phyloP scores from a whole-genome alignment of 176 grass and related monocot genomes.

The Ampelocalamus luodianensis region DNA sequence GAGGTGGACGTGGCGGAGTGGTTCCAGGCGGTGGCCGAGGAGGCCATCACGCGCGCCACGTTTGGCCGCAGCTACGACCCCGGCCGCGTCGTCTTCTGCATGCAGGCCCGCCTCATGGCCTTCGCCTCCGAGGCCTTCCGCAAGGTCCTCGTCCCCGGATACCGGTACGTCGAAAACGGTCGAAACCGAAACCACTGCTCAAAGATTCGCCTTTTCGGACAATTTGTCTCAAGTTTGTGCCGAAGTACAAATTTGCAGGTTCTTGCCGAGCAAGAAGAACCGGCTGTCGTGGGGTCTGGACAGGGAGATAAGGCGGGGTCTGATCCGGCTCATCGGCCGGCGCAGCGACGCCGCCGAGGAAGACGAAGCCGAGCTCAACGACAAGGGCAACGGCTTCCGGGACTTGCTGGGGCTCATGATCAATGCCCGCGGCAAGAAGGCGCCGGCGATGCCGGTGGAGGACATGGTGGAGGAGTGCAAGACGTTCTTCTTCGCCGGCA shows the following conservation, averaged over 20 bases:
- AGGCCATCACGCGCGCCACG: conserved; percentile 66
- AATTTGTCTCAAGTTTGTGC: background rate
- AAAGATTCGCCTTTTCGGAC: background rate
- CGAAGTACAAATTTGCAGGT: conserved; percentile 44
- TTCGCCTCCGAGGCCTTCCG: conserved; percentile 83
- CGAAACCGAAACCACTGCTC: background rate
- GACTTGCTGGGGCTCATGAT: conserved; percentile 89
- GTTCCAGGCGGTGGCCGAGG: conserved; percentile 80
- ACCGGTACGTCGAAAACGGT: conserved; percentile 51
- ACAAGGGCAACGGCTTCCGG: conserved; percentile 24
- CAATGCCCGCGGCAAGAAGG: conserved; percentile 45
- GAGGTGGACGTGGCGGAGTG: conserved; percentile 87
- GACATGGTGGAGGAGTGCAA: conserved; percentile 99
- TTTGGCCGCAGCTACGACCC: conserved; percentile 77
- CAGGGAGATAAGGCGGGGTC: conserved; percentile 70
- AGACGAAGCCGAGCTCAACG: background rate
- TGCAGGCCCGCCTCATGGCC: conserved; percentile 76
- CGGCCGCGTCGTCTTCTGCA: conserved; percentile 70
- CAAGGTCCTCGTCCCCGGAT: conserved; percentile 88
- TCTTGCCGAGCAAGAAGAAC: conserved; percentile 80
- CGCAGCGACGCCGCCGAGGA: conserved; percentile 48
- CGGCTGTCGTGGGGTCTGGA: conserved; percentile 70
- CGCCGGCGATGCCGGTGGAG: conserved; percentile 51
- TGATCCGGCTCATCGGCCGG: conserved; percentile 59
- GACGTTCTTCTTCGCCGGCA: conserved; percentile 98